A percentile compares a stretch with the other conserved stretches of the same genome.
These are phyloP conservation scores for Cercospora nicotianae DNA, from an alignment of 2,329 filamentous ascomycete genomes.

Conservation along the genomic window DNA sequence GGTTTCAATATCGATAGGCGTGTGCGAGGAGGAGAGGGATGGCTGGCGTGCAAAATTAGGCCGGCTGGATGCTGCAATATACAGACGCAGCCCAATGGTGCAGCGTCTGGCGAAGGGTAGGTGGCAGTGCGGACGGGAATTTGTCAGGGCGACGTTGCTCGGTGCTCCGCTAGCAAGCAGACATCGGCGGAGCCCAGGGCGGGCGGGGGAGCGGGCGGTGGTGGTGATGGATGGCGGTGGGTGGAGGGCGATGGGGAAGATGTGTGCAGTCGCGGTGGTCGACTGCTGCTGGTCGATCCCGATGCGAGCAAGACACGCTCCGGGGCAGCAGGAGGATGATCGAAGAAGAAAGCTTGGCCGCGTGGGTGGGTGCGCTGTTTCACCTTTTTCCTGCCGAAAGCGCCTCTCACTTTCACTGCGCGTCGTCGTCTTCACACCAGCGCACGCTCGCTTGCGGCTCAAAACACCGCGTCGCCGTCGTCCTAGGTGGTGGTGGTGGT, in stretches of 20 bases:
- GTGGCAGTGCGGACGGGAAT: neutral
- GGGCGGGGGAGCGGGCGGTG: neutral
- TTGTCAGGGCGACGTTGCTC: slow-evolving; percentile 6
- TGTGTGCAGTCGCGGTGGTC: slow-evolving; percentile 10
- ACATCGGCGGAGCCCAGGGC: slow-evolving; percentile 5
- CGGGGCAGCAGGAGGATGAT: slow-evolving; percentile 2
- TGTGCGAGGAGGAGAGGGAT: slow-evolving; percentile 9
- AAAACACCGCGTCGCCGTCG: neutral
- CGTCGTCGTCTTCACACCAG: neutral
- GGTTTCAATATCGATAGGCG: slow-evolving; percentile 17
- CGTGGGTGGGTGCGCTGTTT: neutral
- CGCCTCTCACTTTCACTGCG: neutral
- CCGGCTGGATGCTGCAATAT: slow-evolving; percentile 18
- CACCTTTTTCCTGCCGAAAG: slow-evolving; percentile 1
- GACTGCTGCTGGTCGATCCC: slow-evolving; percentile 4
- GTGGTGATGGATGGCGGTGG: slow-evolving; percentile 4
- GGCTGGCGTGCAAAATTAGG: slow-evolving; percentile 15
- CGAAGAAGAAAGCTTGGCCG: neutral
- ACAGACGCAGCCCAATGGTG: slow-evolving; percentile 7
- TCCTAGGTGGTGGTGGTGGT: neutral
- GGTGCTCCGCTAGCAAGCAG: slow-evolving; percentile 7
- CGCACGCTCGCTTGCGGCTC: neutral
- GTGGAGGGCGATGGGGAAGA: neutral
- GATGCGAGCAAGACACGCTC: neutral
- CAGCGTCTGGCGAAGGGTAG: slow-evolving; percentile 19